These are phyloP conservation scores for Ceratobasidium theobromae DNA, from an alignment of 1,284 basidiomycete species.

Conservation along the genomic window DNA sequence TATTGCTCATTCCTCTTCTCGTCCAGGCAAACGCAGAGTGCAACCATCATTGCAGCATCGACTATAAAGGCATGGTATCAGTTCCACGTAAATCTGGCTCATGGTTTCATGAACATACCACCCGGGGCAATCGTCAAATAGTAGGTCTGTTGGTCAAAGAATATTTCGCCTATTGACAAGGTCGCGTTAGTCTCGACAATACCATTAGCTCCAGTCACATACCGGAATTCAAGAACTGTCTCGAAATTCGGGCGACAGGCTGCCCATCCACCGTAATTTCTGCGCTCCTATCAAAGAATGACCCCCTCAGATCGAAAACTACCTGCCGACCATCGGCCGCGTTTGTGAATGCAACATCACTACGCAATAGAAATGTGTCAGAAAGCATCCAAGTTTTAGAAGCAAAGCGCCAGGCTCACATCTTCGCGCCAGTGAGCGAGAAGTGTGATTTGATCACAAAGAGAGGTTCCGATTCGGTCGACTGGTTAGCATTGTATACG, in stretches of 20 bases:
- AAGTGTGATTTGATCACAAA: constrained; percentile 23
- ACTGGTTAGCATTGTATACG: constrained; percentile 22
- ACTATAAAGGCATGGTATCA: neutral
- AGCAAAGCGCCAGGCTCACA: neutral
- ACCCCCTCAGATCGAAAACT: constrained; percentile 10
- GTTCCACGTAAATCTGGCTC: neutral
- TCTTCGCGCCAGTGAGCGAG: constrained; percentile 15
- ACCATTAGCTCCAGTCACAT: too few relatives aligned
- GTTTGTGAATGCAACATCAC: constrained; percentile 14
- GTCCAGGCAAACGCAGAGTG: constrained; percentile 26
- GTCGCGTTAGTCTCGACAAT: too few relatives aligned
- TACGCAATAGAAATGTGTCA: neutral
- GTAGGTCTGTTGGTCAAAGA: constrained; percentile 30
- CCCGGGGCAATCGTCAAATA: constrained; percentile 23
- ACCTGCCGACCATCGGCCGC: constrained; percentile 2
- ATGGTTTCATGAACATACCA: neutral
- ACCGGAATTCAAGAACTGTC: constrained; percentile 28
- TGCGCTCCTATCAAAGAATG: constrained; percentile 24
- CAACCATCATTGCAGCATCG: constrained; percentile 29
- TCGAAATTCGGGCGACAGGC: constrained; percentile 20
- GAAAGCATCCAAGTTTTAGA: neutral
- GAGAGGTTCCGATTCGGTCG: constrained; percentile 22
- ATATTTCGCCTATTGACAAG: constrained; percentile 11
- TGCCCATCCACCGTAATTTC: constrained; percentile 23
- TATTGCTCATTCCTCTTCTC: constrained; percentile 25